Evolutionary conservation across 495 filamentous ascomycete genomes (phyloP).

Genomic region (Xeromyces bisporus): DNA sequence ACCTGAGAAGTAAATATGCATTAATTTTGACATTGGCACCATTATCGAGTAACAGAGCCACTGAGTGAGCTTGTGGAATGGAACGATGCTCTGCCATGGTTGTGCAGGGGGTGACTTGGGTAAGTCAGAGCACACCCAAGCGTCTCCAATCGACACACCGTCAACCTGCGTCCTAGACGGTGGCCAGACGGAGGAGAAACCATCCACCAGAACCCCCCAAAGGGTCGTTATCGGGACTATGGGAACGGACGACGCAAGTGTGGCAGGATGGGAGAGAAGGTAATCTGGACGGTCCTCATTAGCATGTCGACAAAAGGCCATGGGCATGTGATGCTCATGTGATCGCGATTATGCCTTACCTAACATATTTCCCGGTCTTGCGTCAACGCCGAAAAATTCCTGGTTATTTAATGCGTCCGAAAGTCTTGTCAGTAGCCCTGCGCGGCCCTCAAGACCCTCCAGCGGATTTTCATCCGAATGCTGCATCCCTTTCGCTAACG

Average conservation of each 20-base stretch:
- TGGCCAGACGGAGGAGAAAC: conserved; percentile 79
- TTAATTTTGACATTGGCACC: conserved; percentile 47
- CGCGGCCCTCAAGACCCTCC: conserved; percentile 73
- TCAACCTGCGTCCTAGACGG: conserved; percentile 75
- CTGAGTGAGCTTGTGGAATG: conserved; percentile 64
- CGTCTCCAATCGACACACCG: conserved; percentile 78
- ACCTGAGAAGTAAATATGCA: conserved; percentile 47
- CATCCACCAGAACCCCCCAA: conserved; percentile 80
- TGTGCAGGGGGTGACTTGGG: conserved; percentile 53
- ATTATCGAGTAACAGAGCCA: conserved; percentile 61
- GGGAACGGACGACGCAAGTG: conserved; percentile 69
- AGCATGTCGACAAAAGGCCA: background rate
- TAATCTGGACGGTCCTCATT: conserved; percentile 43
- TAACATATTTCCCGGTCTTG: conserved; percentile 85
- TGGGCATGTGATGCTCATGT: background rate
- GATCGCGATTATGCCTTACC: conserved; percentile 35
- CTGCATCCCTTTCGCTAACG: conserved; percentile 66
- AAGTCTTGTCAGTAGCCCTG: conserved; percentile 61
- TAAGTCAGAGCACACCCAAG: conserved; percentile 79
- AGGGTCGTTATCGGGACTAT: conserved; percentile 83
- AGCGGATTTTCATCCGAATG: conserved; percentile 67
- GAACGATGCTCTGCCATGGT: conserved; percentile 85
- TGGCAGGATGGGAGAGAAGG: conserved; percentile 77
- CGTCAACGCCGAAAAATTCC: conserved; percentile 72
- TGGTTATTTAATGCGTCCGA: conserved; percentile 61